phyloP scores from a whole-genome alignment of 306 rosid species.

The Lathyrus sativus region DNA sequence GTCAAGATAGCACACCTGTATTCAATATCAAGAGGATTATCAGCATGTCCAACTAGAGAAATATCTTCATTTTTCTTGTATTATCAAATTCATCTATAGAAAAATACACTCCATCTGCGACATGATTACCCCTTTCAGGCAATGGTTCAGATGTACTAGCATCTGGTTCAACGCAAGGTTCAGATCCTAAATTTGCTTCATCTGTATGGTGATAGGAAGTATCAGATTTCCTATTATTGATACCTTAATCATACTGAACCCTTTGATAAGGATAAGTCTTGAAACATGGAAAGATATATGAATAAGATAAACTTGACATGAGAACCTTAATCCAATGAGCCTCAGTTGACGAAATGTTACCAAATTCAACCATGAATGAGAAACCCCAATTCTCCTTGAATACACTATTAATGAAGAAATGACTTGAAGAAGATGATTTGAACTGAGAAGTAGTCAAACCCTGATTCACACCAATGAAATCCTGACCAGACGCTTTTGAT shows the following conservation, averaged over 20 bases:
- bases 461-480: too few relatives aligned
- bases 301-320: too few relatives aligned
- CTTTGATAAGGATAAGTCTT: too few relatives aligned
- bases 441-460: too few relatives aligned
- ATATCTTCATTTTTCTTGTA: slow-evolving; percentile 74
- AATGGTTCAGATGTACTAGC: slow-evolving; percentile 79
- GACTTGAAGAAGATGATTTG: too few relatives aligned
- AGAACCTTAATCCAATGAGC: too few relatives aligned
- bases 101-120: slow-evolving; percentile 58
- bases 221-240: slow-evolving; percentile 45
- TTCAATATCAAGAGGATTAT: slow-evolving; percentile 45
- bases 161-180: slow-evolving; percentile 71
- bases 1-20: neutral
- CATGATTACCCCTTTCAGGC: slow-evolving; percentile 54
- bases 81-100: slow-evolving; percentile 60
- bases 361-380: too few relatives aligned
- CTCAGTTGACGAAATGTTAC: too few relatives aligned
- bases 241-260: slow-evolving; percentile 50
- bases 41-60: slow-evolving; percentile 56
- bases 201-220: slow-evolving; percentile 41
- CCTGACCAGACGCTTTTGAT: too few relatives aligned
- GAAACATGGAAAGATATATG: too few relatives aligned
- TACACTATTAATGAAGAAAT: too few relatives aligned
- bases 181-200: slow-evolving; percentile 63
- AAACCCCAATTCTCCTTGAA: too few relatives aligned